Evolutionary conservation across 768 basidiomycete genomes (phyloP), one percentile per base, ranked within the genome.

Genomic region (Tylopilus balloui): DNA sequence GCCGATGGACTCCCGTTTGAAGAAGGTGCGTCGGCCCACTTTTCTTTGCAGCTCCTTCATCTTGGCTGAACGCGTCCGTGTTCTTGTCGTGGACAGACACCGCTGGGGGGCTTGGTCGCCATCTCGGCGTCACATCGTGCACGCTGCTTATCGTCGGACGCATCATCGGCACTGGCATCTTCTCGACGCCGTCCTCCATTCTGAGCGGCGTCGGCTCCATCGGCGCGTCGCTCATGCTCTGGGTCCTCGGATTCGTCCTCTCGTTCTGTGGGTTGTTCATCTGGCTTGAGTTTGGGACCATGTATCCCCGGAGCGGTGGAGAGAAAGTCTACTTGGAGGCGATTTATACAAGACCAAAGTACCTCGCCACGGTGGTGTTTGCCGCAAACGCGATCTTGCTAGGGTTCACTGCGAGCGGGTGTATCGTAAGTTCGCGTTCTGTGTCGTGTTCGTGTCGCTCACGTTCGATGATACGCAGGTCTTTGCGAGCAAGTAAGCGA

Each of bases 91-190:
- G 7, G 15, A 2, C 42, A 78, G 79, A 73, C 52, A 65, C 73
- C 4, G 76, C 76, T 5, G 80, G 79, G 19, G 80, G 80, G 8
- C 78, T 81, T 64, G 78, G 80, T 3, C 73, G 80, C 34, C 78
- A 81, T 56, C 66, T 80, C 0, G 79, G 80, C 10, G 72, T 81
- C 2, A 76, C 77, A 49, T 77, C 73, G 37, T 81, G 79, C 51
- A 81, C 79, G 0, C 71, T 81, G 54, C 67, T 80, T 17, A 80
- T 79, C 29, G 73, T 80, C 23, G 80, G 80, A 0, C 71, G 73
- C 21, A 79, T 83, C 49, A 80, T 81, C 53, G 80, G 81, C 0
- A 83, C 80, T 0, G 81, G 80, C n/a, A 82, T 83, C 51, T 83
- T 82, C 65, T 79, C 79, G 1, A 81, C 80, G 0, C 81, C 81